phyloP scores from a whole-genome alignment of 148 eudicot genomes.

The Chenopodium berlandieri region DNA sequence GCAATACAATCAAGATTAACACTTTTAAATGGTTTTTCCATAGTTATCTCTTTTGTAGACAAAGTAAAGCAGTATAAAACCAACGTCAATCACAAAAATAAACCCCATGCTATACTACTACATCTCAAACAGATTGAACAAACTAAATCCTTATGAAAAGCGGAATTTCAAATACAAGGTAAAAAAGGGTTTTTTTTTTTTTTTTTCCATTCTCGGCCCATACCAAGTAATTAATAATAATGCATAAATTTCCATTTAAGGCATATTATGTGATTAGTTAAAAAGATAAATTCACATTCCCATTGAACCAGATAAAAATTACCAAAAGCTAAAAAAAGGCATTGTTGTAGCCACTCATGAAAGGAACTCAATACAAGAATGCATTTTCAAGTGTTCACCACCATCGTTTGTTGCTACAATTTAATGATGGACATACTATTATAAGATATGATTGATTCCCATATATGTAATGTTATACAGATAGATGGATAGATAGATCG shows the following conservation, averaged over 20 bases:
- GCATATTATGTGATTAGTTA: background rate
- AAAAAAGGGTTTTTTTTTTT: background rate
- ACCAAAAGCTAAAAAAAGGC: background rate
- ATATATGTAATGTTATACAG: too few relatives aligned
- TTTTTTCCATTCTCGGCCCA: background rate
- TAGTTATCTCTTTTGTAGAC: background rate
- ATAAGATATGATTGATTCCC: background rate
- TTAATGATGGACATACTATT: background rate
- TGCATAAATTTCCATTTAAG: background rate
- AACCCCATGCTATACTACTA: background rate
- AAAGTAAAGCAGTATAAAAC: background rate
- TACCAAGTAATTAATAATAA: background rate
- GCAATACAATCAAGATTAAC: background rate
- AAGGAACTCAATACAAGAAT: background rate
- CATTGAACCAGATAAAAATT: background rate
- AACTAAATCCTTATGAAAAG: background rate
- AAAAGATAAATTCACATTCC: constrained; percentile 3
- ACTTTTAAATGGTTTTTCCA: background rate
- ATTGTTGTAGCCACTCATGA: background rate
- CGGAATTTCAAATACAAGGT: background rate
- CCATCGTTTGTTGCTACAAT: background rate
- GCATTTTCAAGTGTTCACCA: constrained; percentile 11
- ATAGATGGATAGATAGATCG: too few relatives aligned
- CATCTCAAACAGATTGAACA: background rate
- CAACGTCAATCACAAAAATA: background rate